These are phyloP conservation scores for Alternaria infectoria DNA, from an alignment of 2,329 filamentous ascomycete species.

Conservation along the genomic window DNA sequence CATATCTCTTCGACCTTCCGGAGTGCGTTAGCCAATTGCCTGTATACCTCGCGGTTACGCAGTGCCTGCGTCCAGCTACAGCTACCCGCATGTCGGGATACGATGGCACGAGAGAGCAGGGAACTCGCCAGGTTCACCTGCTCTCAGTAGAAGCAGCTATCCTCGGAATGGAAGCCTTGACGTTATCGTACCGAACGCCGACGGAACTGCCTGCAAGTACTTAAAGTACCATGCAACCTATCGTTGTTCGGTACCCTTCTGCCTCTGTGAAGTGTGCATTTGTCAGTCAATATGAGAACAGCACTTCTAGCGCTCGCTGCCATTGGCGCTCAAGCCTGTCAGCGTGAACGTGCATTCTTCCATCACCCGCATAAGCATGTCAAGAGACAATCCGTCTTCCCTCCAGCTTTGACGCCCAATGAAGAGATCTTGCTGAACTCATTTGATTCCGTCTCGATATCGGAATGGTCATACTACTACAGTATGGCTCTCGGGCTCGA, in stretches of 20 bases:
- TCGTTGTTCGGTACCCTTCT: not conserved
- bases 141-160: conserved; percentile 2
- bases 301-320: conserved; percentile 32
- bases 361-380: conserved; percentile 28
- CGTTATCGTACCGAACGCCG: conserved; percentile 21
- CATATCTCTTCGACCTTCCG: conserved; percentile 38
- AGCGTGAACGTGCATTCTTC: conserved; percentile 38
- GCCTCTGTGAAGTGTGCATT: conserved; percentile 4
- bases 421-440: conserved; percentile 50
- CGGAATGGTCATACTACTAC: conserved; percentile 49
- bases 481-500: conserved; percentile 22
- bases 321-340: conserved; percentile 43
- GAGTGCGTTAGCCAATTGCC: conserved; percentile 33
- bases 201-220: conserved; percentile 6
- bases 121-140: not conserved
- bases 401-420: conserved; percentile 42
- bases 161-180: conserved; percentile 17
- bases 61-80: conserved; percentile 18
- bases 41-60: conserved; percentile 12
- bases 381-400: conserved; percentile 41
- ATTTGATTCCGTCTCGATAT: conserved; percentile 50
- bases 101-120: conserved; percentile 4
- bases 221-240: conserved; percentile 16
- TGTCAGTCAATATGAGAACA: conserved; percentile 32
- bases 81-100: conserved; percentile 1